A percentile compares a stretch with the other conserved stretches of the same genome.
phyloP scores from a whole-genome alignment of 164 flowering plant genomes.

The Cinnamomum chago region DNA sequence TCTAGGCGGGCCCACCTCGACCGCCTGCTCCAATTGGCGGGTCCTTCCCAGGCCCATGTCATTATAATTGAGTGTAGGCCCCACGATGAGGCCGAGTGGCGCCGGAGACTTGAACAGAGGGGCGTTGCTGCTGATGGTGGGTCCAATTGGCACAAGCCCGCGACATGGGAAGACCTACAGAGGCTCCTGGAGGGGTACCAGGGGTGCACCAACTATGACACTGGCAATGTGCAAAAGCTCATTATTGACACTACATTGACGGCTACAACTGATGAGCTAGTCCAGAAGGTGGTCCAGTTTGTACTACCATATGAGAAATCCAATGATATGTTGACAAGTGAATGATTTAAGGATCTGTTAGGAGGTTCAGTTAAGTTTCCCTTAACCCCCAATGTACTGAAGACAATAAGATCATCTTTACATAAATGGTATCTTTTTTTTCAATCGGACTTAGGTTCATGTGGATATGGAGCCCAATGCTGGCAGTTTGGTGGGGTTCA shows the following conservation, averaged over 20 bases:
- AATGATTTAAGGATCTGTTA: no score
- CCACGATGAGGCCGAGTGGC: constrained; percentile 56
- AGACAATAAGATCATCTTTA: no score
- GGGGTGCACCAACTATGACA: constrained; percentile 62
- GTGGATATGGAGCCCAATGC: no score
- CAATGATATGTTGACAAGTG: background rate
- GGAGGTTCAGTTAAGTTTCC: no score
- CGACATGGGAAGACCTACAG: constrained; percentile 62
- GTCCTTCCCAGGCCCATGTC: constrained; percentile 21
- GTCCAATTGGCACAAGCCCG: constrained; percentile 66
- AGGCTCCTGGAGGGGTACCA: constrained; percentile 49
- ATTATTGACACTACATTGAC: constrained; percentile 54
- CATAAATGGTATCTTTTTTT: no score
- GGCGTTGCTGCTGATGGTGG: constrained; percentile 18
- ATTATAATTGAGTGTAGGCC: constrained; percentile 60
- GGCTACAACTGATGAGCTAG: constrained; percentile 26
- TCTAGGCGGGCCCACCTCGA: constrained; percentile 53
- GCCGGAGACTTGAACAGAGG: constrained; percentile 44
- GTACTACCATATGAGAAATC: background rate
- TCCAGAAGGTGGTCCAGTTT: constrained; percentile 22
- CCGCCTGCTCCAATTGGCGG: constrained; percentile 29
- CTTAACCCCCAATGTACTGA: no score
- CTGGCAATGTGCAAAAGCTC: constrained; percentile 50
- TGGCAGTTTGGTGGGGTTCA: no score
- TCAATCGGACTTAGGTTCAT: no score